These are phyloP conservation scores for Saitozyma podzolica DNA, from an alignment of 768 basidiomycete species.

Conservation along the genomic window DNA sequence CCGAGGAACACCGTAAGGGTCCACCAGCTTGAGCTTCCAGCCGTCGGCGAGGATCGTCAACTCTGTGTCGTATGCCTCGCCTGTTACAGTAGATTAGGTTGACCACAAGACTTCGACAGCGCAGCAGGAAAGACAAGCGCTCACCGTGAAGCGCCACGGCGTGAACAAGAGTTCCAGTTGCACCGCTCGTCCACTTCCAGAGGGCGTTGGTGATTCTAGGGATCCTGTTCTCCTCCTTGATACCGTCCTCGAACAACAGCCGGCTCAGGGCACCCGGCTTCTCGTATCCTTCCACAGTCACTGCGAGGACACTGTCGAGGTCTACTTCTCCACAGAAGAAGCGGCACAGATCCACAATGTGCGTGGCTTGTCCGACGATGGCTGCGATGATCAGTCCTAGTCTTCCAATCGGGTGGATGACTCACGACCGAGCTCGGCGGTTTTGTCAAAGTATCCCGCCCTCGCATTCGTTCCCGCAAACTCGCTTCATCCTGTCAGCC, in stretches of 20 bases:
- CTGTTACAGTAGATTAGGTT: no score
- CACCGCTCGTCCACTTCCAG: conserved; percentile 94
- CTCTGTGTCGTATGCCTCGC: conserved; percentile 73
- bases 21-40: conserved; percentile 51
- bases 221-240: conserved; percentile 64
- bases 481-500: no score
- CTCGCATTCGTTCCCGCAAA: no score
- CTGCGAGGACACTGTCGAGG: conserved; percentile 60
- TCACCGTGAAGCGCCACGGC: conserved; percentile 78
- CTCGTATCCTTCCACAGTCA: conserved; percentile 87
- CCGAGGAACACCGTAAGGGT: conserved; percentile 84
- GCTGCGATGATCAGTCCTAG: no score
- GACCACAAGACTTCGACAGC: conserved; percentile 59
- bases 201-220: conserved; percentile 72
- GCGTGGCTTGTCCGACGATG: no score
- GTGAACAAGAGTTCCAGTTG: conserved; percentile 85
- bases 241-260: conserved; percentile 75
- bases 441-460: no score
- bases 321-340: conserved; percentile 92
- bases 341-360: conserved; percentile 66
- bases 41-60: conserved; percentile 90
- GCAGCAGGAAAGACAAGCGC: background rate
- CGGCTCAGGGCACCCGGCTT: conserved; percentile 77
- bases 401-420: no score
- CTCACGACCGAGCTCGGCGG: no score